Percentiles rank a stretch among this genome's conserved stretches.
Conservation (phyloP, 768 basidiomycete genomes). For the Naganishia onofrii region DNA sequence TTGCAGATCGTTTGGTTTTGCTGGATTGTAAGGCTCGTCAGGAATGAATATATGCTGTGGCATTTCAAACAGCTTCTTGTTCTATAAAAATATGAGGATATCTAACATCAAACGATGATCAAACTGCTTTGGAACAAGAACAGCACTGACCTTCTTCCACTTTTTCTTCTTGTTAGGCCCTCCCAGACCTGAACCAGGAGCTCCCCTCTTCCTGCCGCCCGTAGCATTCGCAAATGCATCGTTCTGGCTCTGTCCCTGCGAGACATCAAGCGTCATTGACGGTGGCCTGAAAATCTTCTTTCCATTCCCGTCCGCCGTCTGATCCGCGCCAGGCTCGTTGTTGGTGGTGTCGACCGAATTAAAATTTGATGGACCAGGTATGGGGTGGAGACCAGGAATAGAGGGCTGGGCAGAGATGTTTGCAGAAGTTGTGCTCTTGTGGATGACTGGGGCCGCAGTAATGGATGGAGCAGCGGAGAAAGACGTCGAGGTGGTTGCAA, state of each 20-base stretch:
- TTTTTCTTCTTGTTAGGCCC: slow-evolving; percentile 40
- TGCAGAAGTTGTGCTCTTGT: slow-evolving; percentile 15
- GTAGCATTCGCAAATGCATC: slow-evolving; percentile 6
- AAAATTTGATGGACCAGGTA: background rate
- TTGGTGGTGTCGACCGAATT: background rate
- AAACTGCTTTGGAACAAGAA: background rate
- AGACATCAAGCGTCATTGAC: slow-evolving; percentile 42
- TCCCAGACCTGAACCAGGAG: slow-evolving; percentile 20
- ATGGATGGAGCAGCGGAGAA: slow-evolving; percentile 11
- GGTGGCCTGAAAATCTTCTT: slow-evolving; percentile 45
- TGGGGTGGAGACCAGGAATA: slow-evolving; percentile 18
- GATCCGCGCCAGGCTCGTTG: slow-evolving; percentile 15
- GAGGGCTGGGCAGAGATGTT: slow-evolving; percentile 30
- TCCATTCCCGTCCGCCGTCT: slow-evolving; percentile 39
- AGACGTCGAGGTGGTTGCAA: slow-evolving; percentile 23
- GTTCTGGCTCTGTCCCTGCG: slow-evolving; percentile 1
- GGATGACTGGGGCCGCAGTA: background rate
- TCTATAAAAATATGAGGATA: slow-evolving; percentile 27
- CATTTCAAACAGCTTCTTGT: slow-evolving; percentile 34
- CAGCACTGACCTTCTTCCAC: slow-evolving; percentile 42
- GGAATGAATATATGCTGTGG: slow-evolving; percentile 44
- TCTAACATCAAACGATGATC: slow-evolving; percentile 6
- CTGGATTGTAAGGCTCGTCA: slow-evolving; percentile 50
- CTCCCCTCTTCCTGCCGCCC: slow-evolving; percentile 30
- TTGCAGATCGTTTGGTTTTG: slow-evolving; percentile 49